Evolutionary conservation across 1,139 yeast species (phyloP).

Genomic region (Hyphopichia pseudoburtonii): DNA sequence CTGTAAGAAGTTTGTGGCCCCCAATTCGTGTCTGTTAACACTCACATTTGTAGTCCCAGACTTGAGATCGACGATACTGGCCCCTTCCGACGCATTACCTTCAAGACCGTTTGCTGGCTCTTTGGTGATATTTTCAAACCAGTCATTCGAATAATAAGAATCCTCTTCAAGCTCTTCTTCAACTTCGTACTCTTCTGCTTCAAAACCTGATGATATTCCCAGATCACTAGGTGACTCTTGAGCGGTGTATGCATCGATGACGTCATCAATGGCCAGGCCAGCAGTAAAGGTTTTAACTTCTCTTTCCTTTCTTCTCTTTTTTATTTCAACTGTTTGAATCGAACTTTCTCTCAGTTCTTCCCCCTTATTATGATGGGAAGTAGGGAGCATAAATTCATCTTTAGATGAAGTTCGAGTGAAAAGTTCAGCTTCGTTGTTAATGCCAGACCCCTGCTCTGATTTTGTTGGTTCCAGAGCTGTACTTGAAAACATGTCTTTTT

Average conservation of each 20-base stretch:
- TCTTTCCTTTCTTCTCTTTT: neutral
- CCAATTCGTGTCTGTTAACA: neutral
- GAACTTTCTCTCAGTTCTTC: too few species aligned
- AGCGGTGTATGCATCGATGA: constrained; percentile 9
- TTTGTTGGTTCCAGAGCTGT: too few species aligned
- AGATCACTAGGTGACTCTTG: constrained; percentile 1
- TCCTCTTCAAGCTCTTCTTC: constrained; percentile 2
- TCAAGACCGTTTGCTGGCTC: neutral
- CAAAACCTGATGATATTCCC: too few species aligned
- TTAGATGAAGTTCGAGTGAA: too few species aligned
- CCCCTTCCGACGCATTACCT: neutral
- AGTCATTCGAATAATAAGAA: constrained; percentile 13
- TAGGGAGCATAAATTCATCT: neutral
- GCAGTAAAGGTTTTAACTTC: too few species aligned
- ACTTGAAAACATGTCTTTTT: too few species aligned
- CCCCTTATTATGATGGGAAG: neutral
- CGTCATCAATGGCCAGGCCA: constrained; percentile 7
- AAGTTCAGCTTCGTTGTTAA: too few species aligned
- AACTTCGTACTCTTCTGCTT: neutral
- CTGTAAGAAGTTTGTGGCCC: constrained; percentile 1
- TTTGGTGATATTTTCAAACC: constrained; percentile 6
- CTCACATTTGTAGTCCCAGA: neutral
- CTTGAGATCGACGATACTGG: neutral
- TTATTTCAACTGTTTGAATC: too few species aligned
- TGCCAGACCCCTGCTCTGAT: too few species aligned